Conservation (phyloP, 2,329 filamentous ascomycete species). For the Aurifilum marmelostoma region DNA sequence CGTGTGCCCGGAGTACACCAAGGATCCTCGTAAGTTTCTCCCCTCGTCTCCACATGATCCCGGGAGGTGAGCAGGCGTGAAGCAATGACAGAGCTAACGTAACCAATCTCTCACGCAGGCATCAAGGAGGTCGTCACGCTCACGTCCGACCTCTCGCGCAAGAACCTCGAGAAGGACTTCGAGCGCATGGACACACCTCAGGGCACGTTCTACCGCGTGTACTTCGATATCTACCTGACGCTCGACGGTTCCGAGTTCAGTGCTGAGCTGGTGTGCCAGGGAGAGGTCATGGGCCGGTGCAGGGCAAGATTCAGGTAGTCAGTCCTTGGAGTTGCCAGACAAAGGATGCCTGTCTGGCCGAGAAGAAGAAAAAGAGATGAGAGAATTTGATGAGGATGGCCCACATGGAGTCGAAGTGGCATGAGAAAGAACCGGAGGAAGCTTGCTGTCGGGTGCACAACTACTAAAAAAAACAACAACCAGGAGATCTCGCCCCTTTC, state of each 20-base stretch:
- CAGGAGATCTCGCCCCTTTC: neutral
- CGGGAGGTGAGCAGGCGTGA: too few relatives aligned
- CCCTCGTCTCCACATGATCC: neutral
- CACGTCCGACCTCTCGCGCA: constrained; percentile 93
- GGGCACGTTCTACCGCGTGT: constrained; percentile 88
- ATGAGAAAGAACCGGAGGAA: neutral
- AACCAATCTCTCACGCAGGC: constrained; percentile 58
- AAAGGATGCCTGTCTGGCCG: neutral
- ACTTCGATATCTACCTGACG: constrained; percentile 83
- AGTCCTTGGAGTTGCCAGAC: constrained; percentile 33
- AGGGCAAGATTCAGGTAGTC: constrained; percentile 78
- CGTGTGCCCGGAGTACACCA: constrained; percentile 97
- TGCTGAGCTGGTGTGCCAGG: constrained; percentile 97
- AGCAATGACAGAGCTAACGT: neutral
- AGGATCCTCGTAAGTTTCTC: constrained; percentile 87
- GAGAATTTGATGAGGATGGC: neutral
- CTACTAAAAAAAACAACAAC: neutral
- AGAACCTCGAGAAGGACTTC: constrained; percentile 99
- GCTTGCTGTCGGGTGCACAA: neutral
- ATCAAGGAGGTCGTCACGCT: constrained; percentile 99
- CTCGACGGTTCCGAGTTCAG: constrained; percentile 98
- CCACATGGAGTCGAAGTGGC: neutral
- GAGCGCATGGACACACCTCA: constrained; percentile 99
- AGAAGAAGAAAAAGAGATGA: neutral
- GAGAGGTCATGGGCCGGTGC: constrained; percentile 98